These are phyloP conservation scores for Thozetella sp. DNA, from an alignment of 495 filamentous ascomycete genomes.

Conservation along the genomic window DNA sequence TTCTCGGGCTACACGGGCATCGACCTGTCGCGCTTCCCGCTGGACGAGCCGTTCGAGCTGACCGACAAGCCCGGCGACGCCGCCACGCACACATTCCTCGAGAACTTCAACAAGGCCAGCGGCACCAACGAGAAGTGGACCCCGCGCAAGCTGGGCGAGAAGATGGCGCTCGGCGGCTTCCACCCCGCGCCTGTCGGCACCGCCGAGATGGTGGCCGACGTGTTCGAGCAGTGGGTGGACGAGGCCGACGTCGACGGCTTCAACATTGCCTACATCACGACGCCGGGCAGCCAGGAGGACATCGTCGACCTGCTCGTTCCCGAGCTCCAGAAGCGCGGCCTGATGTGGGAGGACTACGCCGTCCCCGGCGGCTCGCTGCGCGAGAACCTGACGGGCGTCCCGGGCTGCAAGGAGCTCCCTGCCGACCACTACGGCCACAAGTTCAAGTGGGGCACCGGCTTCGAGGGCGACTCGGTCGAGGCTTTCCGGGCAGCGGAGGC, in stretches of 20 bases:
- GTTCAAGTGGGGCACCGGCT: not conserved
- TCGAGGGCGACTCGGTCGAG: not conserved
- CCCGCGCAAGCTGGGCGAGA: slow-evolving; percentile 13
- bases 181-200: slow-evolving; percentile 44
- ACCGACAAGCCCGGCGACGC: slow-evolving; percentile 49
- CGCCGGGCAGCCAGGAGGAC: slow-evolving; percentile 32
- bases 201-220: slow-evolving; percentile 52
- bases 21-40: slow-evolving; percentile 46
- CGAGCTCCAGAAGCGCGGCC: slow-evolving; percentile 51
- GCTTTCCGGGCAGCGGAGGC: not conserved
- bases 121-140: slow-evolving; percentile 9
- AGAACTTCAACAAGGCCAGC: slow-evolving; percentile 5
- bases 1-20: slow-evolving; percentile 64
- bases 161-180: slow-evolving; percentile 22
- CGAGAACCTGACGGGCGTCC: slow-evolving; percentile 42
- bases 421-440: not conserved
- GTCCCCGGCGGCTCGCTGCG: slow-evolving; percentile 48
- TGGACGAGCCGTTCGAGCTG: slow-evolving; percentile 54
- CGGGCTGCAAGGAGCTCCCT: slow-evolving; percentile 5
- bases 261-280: not conserved
- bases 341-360: slow-evolving; percentile 48
- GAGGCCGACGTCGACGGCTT: slow-evolving; percentile 56
- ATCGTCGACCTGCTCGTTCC: slow-evolving; percentile 57
- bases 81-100: slow-evolving; percentile 8
- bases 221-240: slow-evolving; percentile 55